Conservation (phyloP, 257 asterid species). For the Nicotiana tomentosiformis region DNA sequence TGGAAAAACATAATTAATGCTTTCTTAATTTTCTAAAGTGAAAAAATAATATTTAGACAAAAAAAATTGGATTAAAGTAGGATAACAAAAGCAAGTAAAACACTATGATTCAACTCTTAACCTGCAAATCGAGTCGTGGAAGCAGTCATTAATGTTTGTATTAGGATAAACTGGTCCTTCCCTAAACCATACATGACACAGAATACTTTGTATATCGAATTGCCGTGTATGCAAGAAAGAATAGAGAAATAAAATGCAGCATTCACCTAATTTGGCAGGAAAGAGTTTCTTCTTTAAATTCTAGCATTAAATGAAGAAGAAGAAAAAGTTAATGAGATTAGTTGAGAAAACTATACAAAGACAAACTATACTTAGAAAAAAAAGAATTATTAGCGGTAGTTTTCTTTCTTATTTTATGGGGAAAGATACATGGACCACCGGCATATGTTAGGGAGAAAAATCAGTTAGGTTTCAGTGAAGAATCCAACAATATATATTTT, state of each 20-base stretch:
- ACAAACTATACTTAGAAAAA: neutral
- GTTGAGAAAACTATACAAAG: constrained; percentile 24
- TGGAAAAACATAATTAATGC: neutral
- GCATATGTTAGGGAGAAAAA: neutral
- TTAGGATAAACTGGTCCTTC: too few species aligned
- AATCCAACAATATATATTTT: neutral
- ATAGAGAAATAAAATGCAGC: neutral
- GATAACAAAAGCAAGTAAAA: too few species aligned
- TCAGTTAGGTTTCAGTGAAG: neutral
- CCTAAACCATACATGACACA: rapidly evolving
- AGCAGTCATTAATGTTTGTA: too few species aligned
- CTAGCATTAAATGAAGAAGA: constrained; percentile 27
- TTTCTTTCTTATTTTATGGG: neutral
- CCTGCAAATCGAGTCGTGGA: too few species aligned
- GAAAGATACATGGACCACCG: neutral
- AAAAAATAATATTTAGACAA: neutral
- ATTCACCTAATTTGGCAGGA: constrained; percentile 36
- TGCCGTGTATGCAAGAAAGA: neutral
- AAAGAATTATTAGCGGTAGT: neutral
- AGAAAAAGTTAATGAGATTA: constrained; percentile 18
- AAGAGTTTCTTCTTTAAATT: constrained; percentile 16
- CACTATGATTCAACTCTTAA: too few species aligned
- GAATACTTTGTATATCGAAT: too few species aligned
- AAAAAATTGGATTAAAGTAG: too few species aligned
- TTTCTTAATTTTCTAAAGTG: neutral